Evolutionary conservation across 2,329 filamentous ascomycete genomes (phyloP).

Genomic region (Colletotrichum agaves): DNA sequence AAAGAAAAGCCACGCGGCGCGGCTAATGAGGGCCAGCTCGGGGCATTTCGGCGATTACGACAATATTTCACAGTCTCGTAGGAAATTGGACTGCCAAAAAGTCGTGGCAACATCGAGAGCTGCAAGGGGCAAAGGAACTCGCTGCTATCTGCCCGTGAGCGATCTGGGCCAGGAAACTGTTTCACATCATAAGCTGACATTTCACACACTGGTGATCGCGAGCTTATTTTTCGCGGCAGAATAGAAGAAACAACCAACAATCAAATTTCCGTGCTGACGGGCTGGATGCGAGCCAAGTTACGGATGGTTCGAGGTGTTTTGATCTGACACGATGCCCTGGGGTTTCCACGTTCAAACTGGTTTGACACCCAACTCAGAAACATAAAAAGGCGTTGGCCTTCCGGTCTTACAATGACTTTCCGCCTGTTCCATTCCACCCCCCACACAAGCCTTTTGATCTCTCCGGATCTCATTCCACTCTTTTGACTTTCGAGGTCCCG

Average conservation of each 20-base stretch:
- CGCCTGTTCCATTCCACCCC: not conserved
- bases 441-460: not conserved
- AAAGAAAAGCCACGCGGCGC: too few relatives aligned
- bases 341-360: not conserved
- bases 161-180: too few relatives aligned
- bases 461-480: not conserved
- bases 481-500: conserved; percentile 10
- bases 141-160: too few relatives aligned
- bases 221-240: not conserved
- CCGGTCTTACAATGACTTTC: not conserved
- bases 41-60: too few relatives aligned
- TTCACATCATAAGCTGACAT: too few relatives aligned
- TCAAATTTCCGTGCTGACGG: conserved; percentile 8
- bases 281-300: not conserved
- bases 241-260: not conserved
- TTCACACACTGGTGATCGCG: not conserved
- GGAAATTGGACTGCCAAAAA: too few relatives aligned
- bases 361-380: not conserved
- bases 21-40: too few relatives aligned
- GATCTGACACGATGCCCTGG: not conserved
- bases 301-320: conserved; percentile 1
- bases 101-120: too few relatives aligned
- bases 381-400: not conserved
- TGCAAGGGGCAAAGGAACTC: too few relatives aligned
- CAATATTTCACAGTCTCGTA: too few relatives aligned